Conservation (phyloP, 108 stramenopile genomes). For the Epipyxis sp. region DNA sequence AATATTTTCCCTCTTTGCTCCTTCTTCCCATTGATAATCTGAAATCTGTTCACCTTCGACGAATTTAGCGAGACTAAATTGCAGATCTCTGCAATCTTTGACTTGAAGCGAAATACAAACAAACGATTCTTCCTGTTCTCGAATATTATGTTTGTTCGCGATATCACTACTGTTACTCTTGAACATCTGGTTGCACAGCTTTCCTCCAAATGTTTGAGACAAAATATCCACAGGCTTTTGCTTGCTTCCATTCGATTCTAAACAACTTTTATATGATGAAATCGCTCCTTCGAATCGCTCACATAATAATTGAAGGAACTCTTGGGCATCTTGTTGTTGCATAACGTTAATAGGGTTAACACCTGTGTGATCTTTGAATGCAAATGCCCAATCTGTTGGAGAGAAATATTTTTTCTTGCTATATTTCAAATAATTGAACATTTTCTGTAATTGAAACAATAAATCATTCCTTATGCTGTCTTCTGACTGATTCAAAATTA, state of each 20-base stretch:
- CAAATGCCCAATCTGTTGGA: not conserved
- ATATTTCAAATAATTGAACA: not conserved
- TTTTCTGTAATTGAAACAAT: slow-evolving; percentile 8
- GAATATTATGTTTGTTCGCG: slow-evolving; percentile 38
- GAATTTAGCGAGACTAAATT: slow-evolving; percentile 35
- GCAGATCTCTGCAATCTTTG: not conserved
- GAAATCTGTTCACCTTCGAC: slow-evolving; percentile 53
- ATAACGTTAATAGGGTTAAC: slow-evolving; percentile 45
- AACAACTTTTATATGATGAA: not conserved
- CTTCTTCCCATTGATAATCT: slow-evolving; percentile 48
- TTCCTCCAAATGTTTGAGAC: slow-evolving; percentile 46
- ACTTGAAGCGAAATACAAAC: slow-evolving; percentile 45
- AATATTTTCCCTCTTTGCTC: slow-evolving; percentile 9
- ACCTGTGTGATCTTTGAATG: not conserved
- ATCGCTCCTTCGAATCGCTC: slow-evolving; percentile 41
- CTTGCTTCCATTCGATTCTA: not conserved
- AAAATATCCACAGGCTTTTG: slow-evolving; percentile 38
- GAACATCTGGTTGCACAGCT: slow-evolving; percentile 51
- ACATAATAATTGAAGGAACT: slow-evolving; percentile 53
- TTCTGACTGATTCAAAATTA: not conserved
- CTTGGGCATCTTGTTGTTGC: slow-evolving; percentile 62
- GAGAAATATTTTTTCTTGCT: not conserved
- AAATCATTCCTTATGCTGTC: not conserved
- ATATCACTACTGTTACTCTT: not conserved
- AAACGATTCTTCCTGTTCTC: slow-evolving; percentile 54